Percentiles rank a stretch among this genome's conserved stretches.
Evolutionary conservation across 2,329 filamentous ascomycete genomes (phyloP).

Genomic region (Talaromyces islandicus): DNA sequence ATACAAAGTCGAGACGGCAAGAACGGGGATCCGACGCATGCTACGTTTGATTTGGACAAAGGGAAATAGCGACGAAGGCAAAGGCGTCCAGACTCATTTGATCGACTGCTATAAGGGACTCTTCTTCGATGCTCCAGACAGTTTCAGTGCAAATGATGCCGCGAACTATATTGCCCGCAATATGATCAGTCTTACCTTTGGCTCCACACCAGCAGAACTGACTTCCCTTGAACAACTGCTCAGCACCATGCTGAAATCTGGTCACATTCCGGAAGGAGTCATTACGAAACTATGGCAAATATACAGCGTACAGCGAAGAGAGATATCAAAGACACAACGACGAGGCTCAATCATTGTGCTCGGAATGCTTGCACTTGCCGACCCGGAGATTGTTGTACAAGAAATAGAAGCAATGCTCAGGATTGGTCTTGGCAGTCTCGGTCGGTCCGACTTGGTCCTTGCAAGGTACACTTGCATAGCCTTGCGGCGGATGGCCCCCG

Average conservation of each 20-base stretch:
- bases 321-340: slow-evolving; percentile 86
- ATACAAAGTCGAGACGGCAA: slow-evolving; percentile 91
- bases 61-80: slow-evolving; percentile 97
- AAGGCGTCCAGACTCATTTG: slow-evolving; percentile 91
- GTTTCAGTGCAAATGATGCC: slow-evolving; percentile 80
- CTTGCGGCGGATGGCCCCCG: slow-evolving; percentile 82
- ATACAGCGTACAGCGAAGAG: slow-evolving; percentile 86
- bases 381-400: slow-evolving; percentile 84
- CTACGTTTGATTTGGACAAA: slow-evolving; percentile 98
- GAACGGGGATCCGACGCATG: slow-evolving; percentile 90
- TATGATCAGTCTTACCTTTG: slow-evolving; percentile 98
- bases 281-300: slow-evolving; percentile 95
- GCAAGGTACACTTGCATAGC: slow-evolving; percentile 96
- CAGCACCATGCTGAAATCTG: slow-evolving; percentile 95
- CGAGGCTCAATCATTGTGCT: slow-evolving; percentile 92
- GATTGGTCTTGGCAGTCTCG: slow-evolving; percentile 77
- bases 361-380: slow-evolving; percentile 91
- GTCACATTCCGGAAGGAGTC: slow-evolving; percentile 77
- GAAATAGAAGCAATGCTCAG: slow-evolving; percentile 93
- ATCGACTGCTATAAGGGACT: slow-evolving; percentile 95
- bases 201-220: slow-evolving; percentile 86
- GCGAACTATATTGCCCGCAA: slow-evolving; percentile 95
- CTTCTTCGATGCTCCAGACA: slow-evolving; percentile 91
- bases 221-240: slow-evolving; percentile 93
- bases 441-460: slow-evolving; percentile 74